Percentiles rank a stretch among this genome's conserved stretches.
These are phyloP conservation scores for Dioszegia hungarica DNA, from an alignment of 768 basidiomycete genomes.

Conservation along the genomic window DNA sequence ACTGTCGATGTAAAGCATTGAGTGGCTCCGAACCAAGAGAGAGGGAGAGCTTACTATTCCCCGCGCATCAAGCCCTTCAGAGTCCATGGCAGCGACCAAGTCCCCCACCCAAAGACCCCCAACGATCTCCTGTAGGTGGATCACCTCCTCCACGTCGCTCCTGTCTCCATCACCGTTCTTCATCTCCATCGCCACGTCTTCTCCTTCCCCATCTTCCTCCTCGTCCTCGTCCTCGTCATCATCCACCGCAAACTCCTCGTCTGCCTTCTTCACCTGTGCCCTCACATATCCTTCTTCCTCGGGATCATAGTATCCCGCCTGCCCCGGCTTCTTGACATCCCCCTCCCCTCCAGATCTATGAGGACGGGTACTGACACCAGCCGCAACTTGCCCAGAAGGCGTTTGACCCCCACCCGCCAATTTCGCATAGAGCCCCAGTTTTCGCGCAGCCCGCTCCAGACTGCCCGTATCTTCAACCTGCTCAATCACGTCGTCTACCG, in stretches of 20 bases:
- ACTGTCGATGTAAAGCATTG: too few species aligned
- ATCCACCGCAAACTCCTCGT: slow-evolving; percentile 62
- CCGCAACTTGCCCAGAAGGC: neutral
- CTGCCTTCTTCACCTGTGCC: slow-evolving; percentile 5
- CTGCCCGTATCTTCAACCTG: slow-evolving; percentile 27
- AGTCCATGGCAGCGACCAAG: slow-evolving; percentile 64
- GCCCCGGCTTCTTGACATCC: neutral
- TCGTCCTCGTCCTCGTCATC: slow-evolving; percentile 71
- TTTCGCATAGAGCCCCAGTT: slow-evolving; percentile 15
- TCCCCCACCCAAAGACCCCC: slow-evolving; percentile 81
- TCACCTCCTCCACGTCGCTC: slow-evolving; percentile 67
- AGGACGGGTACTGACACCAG: too few species aligned
- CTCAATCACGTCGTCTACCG: slow-evolving; percentile 28
- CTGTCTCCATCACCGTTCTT: slow-evolving; percentile 62
- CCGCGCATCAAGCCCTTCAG: slow-evolving; percentile 59
- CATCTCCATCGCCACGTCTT: slow-evolving; percentile 10
- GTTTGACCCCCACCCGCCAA: neutral
- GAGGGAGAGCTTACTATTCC: slow-evolving; percentile 62
- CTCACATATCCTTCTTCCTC: slow-evolving; percentile 25
- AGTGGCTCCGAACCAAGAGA: too few species aligned
- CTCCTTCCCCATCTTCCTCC: slow-evolving; percentile 66
- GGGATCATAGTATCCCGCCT: slow-evolving; percentile 21
- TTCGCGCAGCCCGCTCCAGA: slow-evolving; percentile 31
- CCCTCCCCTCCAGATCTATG: too few species aligned
- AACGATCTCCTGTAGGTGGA: slow-evolving; percentile 81